Conservation (phyloP, 768 basidiomycete genomes). For the Kwoniella bestiolae region DNA sequence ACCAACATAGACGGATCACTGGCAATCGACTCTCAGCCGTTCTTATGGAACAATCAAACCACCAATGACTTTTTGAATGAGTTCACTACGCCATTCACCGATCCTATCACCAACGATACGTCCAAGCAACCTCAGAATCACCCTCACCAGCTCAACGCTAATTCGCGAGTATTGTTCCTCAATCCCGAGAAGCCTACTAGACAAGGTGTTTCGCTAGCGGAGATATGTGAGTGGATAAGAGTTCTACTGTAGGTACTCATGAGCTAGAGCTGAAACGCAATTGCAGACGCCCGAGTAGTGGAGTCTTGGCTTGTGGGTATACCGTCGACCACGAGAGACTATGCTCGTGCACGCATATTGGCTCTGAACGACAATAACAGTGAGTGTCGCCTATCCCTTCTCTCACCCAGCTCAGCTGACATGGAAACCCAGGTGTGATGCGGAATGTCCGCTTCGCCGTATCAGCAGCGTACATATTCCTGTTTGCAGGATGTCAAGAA, state of each 20-base stretch:
- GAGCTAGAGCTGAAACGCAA: too few relatives aligned
- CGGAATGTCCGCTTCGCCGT: slow-evolving; percentile 33
- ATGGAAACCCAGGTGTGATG: slow-evolving; percentile 25
- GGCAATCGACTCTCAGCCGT: slow-evolving; percentile 12
- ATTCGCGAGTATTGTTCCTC: slow-evolving; percentile 25
- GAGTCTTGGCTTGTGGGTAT: slow-evolving; percentile 36
- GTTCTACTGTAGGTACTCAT: background rate
- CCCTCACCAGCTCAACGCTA: slow-evolving; percentile 15
- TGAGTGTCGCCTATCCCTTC: slow-evolving; percentile 2
- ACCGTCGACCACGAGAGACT: slow-evolving; percentile 27
- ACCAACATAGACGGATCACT: slow-evolving; percentile 15
- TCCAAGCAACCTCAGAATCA: background rate
- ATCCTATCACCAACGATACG: background rate
- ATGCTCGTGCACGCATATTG: slow-evolving; percentile 27
- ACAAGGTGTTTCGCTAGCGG: slow-evolving; percentile 32
- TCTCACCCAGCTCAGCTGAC: background rate
- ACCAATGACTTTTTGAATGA: slow-evolving; percentile 17
- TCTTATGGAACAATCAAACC: slow-evolving; percentile 11
- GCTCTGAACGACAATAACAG: slow-evolving; percentile 28
- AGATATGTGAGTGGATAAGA: slow-evolving; percentile 25
- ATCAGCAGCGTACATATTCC: slow-evolving; percentile 33
- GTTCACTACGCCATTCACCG: background rate
- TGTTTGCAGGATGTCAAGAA: slow-evolving; percentile 24
- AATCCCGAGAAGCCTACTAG: slow-evolving; percentile 24
- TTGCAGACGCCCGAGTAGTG: slow-evolving; percentile 32